These are phyloP conservation scores for Dendrocalamus sinicus DNA, from an alignment of 176 grass and related monocot species.

Conservation along the genomic window DNA sequence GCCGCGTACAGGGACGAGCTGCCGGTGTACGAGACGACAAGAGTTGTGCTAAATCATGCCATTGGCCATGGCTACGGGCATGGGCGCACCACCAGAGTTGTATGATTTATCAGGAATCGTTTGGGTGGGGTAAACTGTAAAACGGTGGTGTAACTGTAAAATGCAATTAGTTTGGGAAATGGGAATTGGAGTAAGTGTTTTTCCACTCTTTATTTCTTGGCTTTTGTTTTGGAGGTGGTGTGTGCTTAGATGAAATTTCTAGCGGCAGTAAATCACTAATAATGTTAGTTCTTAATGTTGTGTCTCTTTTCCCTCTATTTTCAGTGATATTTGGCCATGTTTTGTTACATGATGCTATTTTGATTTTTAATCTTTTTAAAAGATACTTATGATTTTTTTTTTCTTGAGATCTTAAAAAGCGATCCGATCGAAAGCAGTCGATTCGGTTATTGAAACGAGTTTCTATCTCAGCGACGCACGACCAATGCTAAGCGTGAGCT, in stretches of 20 bases:
- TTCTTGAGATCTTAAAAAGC: slow-evolving; percentile 20
- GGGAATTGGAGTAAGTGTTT: slow-evolving; percentile 17
- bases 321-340: not conserved
- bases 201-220: not conserved
- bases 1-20: slow-evolving; percentile 69
- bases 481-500: not conserved
- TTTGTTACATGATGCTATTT: not conserved
- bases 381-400: not conserved
- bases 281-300: not conserved
- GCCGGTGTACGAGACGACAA: slow-evolving; percentile 96
- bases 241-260: slow-evolving; percentile 34
- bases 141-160: slow-evolving; percentile 29
- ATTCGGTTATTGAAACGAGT: slow-evolving; percentile 5
- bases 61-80: slow-evolving; percentile 51
- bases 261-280: slow-evolving; percentile 25
- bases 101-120: not conserved
- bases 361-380: not conserved
- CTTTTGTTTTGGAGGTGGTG: not conserved
- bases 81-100: slow-evolving; percentile 43
- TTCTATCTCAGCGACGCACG: slow-evolving; percentile 47
- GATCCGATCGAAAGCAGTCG: slow-evolving; percentile 24
- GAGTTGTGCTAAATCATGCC: slow-evolving; percentile 55
- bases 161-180: slow-evolving; percentile 26
- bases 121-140: slow-evolving; percentile 39
- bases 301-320: not conserved